These are phyloP conservation scores for Smittium culicis DNA, from an alignment of 371 early-diverging fungal genomes.

Conservation along the genomic window DNA sequence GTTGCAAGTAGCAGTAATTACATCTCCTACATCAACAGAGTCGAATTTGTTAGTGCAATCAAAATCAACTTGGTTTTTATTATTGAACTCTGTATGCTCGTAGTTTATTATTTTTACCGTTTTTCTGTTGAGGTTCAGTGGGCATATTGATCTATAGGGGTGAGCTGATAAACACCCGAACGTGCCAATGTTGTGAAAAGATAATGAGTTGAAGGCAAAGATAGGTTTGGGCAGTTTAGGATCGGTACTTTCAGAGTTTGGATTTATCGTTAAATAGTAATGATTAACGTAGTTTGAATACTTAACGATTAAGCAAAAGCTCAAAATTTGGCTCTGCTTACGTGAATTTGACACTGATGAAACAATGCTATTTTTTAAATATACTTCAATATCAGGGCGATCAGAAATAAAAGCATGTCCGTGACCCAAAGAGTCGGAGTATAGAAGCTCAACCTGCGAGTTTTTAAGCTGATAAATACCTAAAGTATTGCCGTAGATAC, in stretches of 20 bases:
- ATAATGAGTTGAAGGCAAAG: background rate
- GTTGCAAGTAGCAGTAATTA: slow-evolving; percentile 3
- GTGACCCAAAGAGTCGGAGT: background rate
- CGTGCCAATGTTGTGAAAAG: background rate
- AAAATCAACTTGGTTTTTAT: background rate
- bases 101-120: background rate
- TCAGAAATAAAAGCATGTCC: background rate
- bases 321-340: background rate
- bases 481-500: background rate
- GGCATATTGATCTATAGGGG: slow-evolving; percentile 5
- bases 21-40: background rate
- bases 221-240: background rate
- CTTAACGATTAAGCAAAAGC: background rate
- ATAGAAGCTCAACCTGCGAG: background rate
- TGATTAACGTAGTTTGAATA: background rate
- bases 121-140: background rate
- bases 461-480: background rate
- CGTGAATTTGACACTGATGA: background rate
- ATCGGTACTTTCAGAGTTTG: background rate
- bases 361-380: background rate
- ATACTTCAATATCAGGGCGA: background rate
- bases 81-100: background rate
- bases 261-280: background rate
- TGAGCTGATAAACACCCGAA: background rate
- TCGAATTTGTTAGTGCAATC: background rate